Conservation (phyloP, 2,329 filamentous ascomycete species). For the Beauveria caledonica region DNA sequence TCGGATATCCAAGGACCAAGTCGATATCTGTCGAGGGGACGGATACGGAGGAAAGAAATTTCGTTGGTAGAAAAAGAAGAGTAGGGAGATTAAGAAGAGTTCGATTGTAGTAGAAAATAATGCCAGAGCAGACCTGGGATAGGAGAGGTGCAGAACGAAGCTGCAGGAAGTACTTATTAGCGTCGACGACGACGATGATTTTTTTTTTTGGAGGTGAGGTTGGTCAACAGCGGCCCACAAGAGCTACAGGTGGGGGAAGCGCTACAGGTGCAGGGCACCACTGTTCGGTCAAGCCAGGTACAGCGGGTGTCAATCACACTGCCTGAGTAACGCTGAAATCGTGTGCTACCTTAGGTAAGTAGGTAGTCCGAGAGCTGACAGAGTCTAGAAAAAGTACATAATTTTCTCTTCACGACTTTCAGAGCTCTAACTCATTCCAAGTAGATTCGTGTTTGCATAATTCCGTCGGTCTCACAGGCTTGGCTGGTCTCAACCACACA, state of each 20-base stretch:
- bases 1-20: not conserved
- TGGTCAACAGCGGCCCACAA: not conserved
- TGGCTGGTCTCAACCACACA: not conserved
- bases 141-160: not conserved
- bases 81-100: no score
- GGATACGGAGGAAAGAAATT: not conserved
- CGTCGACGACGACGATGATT: not conserved
- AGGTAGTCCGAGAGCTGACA: no score
- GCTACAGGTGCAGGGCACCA: no score
- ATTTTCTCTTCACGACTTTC: no score
- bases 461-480: not conserved
- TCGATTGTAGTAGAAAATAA: not conserved
- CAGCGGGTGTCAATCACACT: not conserved
- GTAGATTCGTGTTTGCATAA: no score
- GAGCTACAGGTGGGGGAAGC: not conserved
- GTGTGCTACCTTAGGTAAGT: no score
- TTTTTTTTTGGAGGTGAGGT: conserved; percentile 19
- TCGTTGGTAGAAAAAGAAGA: not conserved
- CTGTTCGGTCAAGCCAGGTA: not conserved
- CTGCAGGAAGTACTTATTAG: not conserved
- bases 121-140: not conserved
- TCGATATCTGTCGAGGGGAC: not conserved
- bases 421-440: no score
- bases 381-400: no score
- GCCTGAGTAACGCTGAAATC: not conserved